These are phyloP conservation scores for Rhodotorula sp. DNA, from an alignment of 1,284 basidiomycete species.

Conservation along the genomic window DNA sequence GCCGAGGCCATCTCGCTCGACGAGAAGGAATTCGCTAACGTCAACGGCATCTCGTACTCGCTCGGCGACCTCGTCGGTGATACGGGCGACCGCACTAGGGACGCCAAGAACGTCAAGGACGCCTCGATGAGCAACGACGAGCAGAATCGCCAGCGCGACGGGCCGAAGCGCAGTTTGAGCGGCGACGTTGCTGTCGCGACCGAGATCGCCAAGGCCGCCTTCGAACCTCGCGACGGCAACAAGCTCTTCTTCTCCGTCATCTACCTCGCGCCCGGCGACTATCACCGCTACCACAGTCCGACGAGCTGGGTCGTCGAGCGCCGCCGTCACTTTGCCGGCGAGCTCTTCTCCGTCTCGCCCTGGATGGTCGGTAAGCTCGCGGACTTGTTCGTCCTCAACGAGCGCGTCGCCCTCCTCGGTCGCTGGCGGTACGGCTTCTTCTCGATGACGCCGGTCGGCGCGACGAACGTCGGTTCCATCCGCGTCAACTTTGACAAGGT, in stretches of 20 bases:
- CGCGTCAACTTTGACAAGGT: slow-evolving; percentile 93
- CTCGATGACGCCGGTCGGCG: slow-evolving; percentile 92
- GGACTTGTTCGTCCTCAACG: slow-evolving; percentile 95
- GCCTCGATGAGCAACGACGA: slow-evolving; percentile 16
- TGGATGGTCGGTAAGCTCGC: slow-evolving; percentile 89
- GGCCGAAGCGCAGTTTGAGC: slow-evolving; percentile 17
- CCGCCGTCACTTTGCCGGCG: slow-evolving; percentile 89
- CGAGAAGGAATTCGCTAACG: slow-evolving; percentile 87
- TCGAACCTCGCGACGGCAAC: slow-evolving; percentile 39
- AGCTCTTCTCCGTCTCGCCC: slow-evolving; percentile 94
- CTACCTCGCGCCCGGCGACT: slow-evolving; percentile 97
- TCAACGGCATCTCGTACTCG: slow-evolving; percentile 96
- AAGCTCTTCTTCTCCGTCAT: slow-evolving; percentile 89
- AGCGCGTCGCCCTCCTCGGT: slow-evolving; percentile 94
- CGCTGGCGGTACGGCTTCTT: slow-evolving; percentile 96
- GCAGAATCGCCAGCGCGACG: slow-evolving; percentile 6
- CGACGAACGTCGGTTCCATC: slow-evolving; percentile 97
- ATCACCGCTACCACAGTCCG: slow-evolving; percentile 96
- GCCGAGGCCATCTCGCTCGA: slow-evolving; percentile 61
- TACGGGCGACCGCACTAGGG: not conserved
- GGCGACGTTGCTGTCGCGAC: slow-evolving; percentile 31
- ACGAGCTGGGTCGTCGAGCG: slow-evolving; percentile 97
- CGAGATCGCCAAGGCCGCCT: slow-evolving; percentile 30
- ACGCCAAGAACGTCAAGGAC: slow-evolving; percentile 8
- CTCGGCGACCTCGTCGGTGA: slow-evolving; percentile 68